Percentiles rank a stretch among this genome's conserved stretches.
These are phyloP conservation scores for Schizochytrium sp. DNA, from an alignment of 108 stramenopile genomes.

Conservation along the genomic window DNA sequence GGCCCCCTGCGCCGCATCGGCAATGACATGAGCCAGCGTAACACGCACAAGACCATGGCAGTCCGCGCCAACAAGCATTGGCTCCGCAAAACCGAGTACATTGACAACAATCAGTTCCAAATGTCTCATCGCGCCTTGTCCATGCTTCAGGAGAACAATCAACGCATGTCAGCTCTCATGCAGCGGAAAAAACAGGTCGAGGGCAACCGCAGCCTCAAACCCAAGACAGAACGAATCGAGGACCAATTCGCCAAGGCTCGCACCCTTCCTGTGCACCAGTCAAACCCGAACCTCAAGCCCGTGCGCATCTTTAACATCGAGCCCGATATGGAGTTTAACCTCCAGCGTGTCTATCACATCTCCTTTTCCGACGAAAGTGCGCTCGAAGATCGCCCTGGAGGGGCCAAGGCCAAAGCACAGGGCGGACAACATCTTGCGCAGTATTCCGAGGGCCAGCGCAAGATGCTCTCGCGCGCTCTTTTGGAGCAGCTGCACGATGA, in stretches of 20 bases:
- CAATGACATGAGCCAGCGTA: neutral
- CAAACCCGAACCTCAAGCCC: neutral
- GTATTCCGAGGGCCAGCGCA: neutral
- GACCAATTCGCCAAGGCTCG: neutral
- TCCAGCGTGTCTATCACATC: neutral
- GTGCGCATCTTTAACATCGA: neutral
- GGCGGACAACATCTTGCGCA: neutral
- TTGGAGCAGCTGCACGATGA: neutral
- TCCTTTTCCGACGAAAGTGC: neutral
- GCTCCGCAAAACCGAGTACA: conserved; percentile 16
- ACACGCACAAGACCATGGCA: neutral
- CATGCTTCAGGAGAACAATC: neutral
- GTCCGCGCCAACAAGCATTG: conserved; percentile 1
- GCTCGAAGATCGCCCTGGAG: neutral
- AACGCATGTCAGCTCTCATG: neutral
- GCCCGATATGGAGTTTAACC: neutral
- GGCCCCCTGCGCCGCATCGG: neutral
- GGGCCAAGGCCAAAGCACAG: neutral
- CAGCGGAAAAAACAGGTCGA: neutral
- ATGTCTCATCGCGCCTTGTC: neutral
- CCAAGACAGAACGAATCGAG: conserved; percentile 5
- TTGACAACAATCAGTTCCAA: conserved; percentile 1
- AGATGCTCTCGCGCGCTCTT: neutral
- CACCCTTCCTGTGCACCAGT: neutral
- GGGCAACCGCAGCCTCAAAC: neutral